Evolutionary conservation across 2,329 filamentous ascomycete species (phyloP), one percentile per base, ranked within the genome.

Genomic region (Aureobasidium pullulans): DNA sequence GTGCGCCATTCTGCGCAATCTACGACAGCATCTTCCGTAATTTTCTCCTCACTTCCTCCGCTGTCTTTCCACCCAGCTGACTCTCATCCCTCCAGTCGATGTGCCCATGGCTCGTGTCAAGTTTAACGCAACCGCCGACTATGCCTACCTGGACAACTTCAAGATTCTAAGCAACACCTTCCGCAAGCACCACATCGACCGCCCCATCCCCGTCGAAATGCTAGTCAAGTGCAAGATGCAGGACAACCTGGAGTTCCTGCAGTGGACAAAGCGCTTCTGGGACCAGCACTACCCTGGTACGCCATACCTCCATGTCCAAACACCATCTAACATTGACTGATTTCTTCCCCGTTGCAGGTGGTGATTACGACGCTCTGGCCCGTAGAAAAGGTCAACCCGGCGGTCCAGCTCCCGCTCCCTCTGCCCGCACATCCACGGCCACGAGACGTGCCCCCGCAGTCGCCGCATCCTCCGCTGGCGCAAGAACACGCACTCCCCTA

Each of bases 161-260:
- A 99, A 99, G 76, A 81, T 97, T 68, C 81, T 99, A 66, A 93
- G 96, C 77, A 96, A 91, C 74, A 81, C 83, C 65, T 97, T 97
- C 72, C 81, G 85, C 63, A 89, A 88, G 75, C 92, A 97, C 77
- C 80, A 85, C 64, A 83, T 99, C 78, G 92, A 97, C 69, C 91
- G 91, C 73, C 87, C 88, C 31, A 86, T 99, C 67, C 90, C 90
- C 61, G 90, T 97, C 72, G 85, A 96, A 74, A 80, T 83, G 61
- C 85, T 99, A 62, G 84, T 94, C 69, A 99, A 97, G 76, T 99
- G 94, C 82, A 96, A 96, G 81, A 99, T 99, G 93, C 94, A 99
- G 82, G 94, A 99, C 76, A 99, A 99, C 79, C 88, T 99, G 68
- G 94, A 97, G 72, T 99, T 99, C 74, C 81, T 99, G 62, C 94